Evolutionary conservation across 208 protist genomes (phyloP).

Genomic region (Acanthamoeba culbertsoni): DNA sequence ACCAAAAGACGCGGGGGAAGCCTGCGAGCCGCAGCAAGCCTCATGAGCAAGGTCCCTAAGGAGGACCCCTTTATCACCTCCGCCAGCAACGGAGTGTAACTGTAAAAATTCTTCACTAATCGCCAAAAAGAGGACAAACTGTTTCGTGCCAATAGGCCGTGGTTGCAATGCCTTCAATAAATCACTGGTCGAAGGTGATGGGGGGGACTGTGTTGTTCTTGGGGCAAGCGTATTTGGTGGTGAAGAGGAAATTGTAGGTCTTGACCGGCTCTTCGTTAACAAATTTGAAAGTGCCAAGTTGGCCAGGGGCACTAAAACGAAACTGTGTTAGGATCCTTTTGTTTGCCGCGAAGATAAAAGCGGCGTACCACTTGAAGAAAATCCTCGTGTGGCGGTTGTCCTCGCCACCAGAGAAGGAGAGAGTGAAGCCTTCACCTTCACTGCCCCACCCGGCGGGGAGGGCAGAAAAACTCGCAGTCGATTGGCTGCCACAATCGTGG

Average conservation of each 20-base stretch:
- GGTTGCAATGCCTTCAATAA: too few relatives aligned
- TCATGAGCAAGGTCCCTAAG: background rate
- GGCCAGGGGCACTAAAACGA: too few relatives aligned
- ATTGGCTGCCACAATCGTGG: background rate
- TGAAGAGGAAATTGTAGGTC: background rate
- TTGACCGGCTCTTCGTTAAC: background rate
- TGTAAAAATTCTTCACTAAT: too few relatives aligned
- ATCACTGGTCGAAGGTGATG: too few relatives aligned
- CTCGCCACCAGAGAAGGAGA: background rate
- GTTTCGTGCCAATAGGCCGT: too few relatives aligned
- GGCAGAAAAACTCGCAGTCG: background rate
- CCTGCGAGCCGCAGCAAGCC: background rate
- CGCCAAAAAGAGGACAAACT: too few relatives aligned
- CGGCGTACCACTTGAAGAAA: background rate
- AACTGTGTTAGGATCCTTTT: background rate
- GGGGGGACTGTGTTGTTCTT: too few relatives aligned
- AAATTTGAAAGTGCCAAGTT: background rate
- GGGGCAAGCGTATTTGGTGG: background rate
- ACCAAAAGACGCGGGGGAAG: background rate
- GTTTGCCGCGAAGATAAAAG: background rate
- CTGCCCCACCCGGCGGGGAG: background rate
- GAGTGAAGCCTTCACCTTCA: background rate
- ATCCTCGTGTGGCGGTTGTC: background rate
- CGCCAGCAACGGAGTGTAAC: too few relatives aligned
- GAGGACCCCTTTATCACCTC: too few relatives aligned